phyloP scores from a whole-genome alignment of 208 protist genomes.

The Trypanosoma theileri region DNA sequence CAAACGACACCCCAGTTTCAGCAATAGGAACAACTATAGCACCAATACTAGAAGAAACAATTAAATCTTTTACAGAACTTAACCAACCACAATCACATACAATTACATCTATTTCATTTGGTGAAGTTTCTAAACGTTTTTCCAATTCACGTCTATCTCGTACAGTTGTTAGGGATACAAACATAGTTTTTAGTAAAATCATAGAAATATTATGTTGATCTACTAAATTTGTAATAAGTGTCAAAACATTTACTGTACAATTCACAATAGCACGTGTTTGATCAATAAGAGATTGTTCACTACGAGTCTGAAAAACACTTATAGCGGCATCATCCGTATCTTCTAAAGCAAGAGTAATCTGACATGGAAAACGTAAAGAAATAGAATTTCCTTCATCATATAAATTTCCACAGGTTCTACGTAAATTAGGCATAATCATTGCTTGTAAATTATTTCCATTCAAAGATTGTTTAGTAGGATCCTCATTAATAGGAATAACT shows the following conservation, averaged over 20 bases:
- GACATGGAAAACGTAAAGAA: conserved; percentile 77
- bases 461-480: conserved; percentile 36
- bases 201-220: conserved; percentile 90
- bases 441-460: conserved; percentile 33
- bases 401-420: conserved; percentile 54
- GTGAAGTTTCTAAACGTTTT: conserved; percentile 56
- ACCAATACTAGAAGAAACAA: conserved; percentile 57
- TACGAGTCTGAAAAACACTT: conserved; percentile 20
- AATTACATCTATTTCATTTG: conserved; percentile 85
- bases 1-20: conserved; percentile 24
- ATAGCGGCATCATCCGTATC: conserved; percentile 45
- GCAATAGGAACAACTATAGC: conserved; percentile 79
- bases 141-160: conserved; percentile 74
- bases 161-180: conserved; percentile 84
- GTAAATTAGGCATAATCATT: conserved; percentile 41
- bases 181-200: conserved; percentile 87
- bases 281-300: conserved; percentile 46
- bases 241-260: conserved; percentile 89
- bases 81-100: conserved; percentile 88
- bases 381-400: conserved; percentile 42
- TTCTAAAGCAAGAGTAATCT: conserved; percentile 75
- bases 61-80: conserved; percentile 58
- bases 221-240: conserved; percentile 80
- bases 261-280: conserved; percentile 82
- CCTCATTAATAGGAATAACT: conserved; percentile 31